Conservation (phyloP, 257 asterid species). For the Przewalskia tangutica region DNA sequence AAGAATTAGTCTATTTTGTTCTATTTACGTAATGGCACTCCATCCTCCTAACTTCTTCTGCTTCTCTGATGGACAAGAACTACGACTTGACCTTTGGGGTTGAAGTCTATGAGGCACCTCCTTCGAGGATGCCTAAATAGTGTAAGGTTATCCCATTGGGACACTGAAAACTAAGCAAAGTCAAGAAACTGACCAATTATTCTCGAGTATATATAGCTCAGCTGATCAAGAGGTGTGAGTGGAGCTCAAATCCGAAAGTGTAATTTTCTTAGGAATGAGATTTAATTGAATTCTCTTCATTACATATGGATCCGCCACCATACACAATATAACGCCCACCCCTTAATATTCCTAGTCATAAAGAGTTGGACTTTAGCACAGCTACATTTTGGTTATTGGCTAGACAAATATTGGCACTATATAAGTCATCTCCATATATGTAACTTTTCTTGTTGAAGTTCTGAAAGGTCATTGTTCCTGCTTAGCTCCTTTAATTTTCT, state of each 20-base stretch:
- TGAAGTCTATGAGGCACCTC: background rate
- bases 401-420: background rate
- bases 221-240: background rate
- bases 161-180: background rate
- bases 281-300: background rate
- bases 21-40: background rate
- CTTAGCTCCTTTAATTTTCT: background rate
- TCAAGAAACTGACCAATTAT: background rate
- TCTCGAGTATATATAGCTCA: background rate
- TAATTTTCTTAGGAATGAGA: background rate
- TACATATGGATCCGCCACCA: background rate
- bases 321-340: background rate
- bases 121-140: background rate
- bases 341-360: background rate
- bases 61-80: background rate
- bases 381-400: background rate
- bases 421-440: background rate
- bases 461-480: background rate
- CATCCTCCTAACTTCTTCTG: background rate
- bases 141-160: background rate
- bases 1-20: background rate
- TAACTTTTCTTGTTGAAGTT: background rate
- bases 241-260: background rate
- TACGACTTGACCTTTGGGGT: background rate
- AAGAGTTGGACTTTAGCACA: background rate